These are phyloP conservation scores for Volvox carteri DNA, from an alignment of 163 green algal genomes.

Conservation along the genomic window DNA sequence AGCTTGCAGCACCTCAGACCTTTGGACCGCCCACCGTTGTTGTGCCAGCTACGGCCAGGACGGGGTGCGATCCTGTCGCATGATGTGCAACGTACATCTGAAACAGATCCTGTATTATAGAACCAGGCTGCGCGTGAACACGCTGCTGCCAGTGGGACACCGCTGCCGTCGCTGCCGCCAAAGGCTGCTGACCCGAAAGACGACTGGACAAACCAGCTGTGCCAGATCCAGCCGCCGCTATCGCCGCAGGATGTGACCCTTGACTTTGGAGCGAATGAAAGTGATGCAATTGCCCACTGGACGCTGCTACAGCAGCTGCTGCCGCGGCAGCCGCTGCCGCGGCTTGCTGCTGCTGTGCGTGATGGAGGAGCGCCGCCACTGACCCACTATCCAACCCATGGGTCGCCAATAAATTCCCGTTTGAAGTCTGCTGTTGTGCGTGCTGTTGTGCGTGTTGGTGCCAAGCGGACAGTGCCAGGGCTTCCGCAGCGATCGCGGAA, in stretches of 20 bases:
- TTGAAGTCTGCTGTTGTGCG: constrained; percentile 8
- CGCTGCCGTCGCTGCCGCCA: neutral
- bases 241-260: neutral
- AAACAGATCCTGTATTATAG: constrained; percentile 21
- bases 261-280: neutral
- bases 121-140: neutral
- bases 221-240: neutral
- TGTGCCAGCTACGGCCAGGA: neutral
- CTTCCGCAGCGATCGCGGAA: neutral
- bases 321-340: constrained; percentile 1
- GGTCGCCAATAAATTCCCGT: neutral
- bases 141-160: constrained; percentile 14
- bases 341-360: constrained; percentile 10
- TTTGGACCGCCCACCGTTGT: constrained; percentile 61
- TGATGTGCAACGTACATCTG: constrained; percentile 33
- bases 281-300: neutral
- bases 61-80: neutral
- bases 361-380: neutral
- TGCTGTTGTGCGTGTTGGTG: constrained; percentile 23
- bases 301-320: neutral
- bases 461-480: constrained; percentile 4
- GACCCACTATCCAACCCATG: neutral
- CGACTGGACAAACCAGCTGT: neutral
- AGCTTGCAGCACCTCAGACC: neutral
- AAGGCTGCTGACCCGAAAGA: neutral